Conservation (phyloP, 1,284 basidiomycete species). For the Papiliotrema terrestris region DNA sequence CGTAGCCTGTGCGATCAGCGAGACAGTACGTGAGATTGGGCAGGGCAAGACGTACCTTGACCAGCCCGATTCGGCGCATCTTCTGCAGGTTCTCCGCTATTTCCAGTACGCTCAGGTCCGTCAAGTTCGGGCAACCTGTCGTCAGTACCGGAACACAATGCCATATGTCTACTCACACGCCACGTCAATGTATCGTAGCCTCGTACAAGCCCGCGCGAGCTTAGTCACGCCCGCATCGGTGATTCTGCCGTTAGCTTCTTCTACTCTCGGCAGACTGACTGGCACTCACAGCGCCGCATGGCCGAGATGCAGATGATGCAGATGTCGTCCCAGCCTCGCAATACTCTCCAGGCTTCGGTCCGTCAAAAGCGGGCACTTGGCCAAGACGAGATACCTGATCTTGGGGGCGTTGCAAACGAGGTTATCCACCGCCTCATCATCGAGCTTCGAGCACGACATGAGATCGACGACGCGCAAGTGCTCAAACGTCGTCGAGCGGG, state of each 20-base stretch:
- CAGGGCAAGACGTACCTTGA: conserved; percentile 64
- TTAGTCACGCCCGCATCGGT: conserved; percentile 84
- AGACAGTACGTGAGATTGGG: conserved; percentile 64
- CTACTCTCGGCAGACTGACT: no score
- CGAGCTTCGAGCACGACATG: conserved; percentile 75
- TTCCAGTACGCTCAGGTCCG: conserved; percentile 91
- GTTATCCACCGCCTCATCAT: conserved; percentile 86
- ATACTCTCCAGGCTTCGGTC: conserved; percentile 83
- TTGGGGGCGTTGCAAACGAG: conserved; percentile 83
- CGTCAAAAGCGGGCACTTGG: conserved; percentile 84
- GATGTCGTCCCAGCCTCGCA: conserved; percentile 78
- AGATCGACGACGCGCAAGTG: conserved; percentile 85
- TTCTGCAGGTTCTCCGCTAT: conserved; percentile 79
- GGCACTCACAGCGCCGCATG: conserved; percentile 67
- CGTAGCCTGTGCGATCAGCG: conserved; percentile 56
- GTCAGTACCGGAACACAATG: not conserved
- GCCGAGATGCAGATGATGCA: conserved; percentile 94
- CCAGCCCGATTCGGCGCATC: conserved; percentile 89
- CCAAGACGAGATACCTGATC: conserved; percentile 86
- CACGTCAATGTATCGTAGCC: conserved; percentile 94
- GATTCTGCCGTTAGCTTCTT: conserved; percentile 57
- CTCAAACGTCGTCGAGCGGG: conserved; percentile 48
- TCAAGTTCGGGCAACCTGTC: conserved; percentile 77
- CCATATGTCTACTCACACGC: conserved; percentile 65
- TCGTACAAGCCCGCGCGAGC: conserved; percentile 80